Percentiles rank a stretch among this genome's conserved stretches.
Conservation (phyloP, 768 basidiomycete genomes). For the Kwoniella sp. region DNA sequence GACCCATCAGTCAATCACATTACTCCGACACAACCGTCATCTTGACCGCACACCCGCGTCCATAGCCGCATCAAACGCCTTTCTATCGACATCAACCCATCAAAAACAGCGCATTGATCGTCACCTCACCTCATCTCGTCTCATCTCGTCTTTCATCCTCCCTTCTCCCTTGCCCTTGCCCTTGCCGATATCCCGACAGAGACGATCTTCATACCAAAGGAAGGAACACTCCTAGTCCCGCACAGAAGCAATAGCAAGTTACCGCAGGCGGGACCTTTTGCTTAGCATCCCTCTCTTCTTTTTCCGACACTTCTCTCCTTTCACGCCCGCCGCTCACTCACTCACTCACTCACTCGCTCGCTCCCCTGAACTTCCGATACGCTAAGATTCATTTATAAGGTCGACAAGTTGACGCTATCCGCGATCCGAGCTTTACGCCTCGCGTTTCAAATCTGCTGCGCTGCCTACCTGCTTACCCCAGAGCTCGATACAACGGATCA, state of each 20-base stretch:
- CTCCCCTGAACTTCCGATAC: neutral
- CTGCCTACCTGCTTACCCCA: neutral
- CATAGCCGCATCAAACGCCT: constrained; percentile 13
- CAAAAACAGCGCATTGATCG: constrained; percentile 17
- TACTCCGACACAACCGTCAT: constrained; percentile 1
- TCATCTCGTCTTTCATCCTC: neutral
- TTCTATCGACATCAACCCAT: too few species aligned
- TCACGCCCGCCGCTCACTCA: neutral
- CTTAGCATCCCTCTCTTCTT: neutral
- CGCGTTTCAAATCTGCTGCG: neutral
- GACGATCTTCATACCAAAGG: neutral
- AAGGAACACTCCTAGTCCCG: too few species aligned
- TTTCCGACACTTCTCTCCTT: too few species aligned
- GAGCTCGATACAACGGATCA: neutral
- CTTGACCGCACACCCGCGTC: neutral
- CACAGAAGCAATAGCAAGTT: too few species aligned
- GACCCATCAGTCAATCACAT: neutral
- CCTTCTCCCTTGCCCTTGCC: constrained; percentile 6
- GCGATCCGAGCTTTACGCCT: neutral
- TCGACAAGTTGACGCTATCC: neutral
- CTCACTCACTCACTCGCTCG: too few species aligned
- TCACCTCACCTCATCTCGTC: neutral
- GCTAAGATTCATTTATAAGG: neutral
- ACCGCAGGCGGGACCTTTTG: neutral
- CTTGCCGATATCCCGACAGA: constrained; percentile 9